Base-by-base conservation (phyloP, 2,329 filamentous ascomycete species). In the Pseudogymnoascus sp. region DNA sequence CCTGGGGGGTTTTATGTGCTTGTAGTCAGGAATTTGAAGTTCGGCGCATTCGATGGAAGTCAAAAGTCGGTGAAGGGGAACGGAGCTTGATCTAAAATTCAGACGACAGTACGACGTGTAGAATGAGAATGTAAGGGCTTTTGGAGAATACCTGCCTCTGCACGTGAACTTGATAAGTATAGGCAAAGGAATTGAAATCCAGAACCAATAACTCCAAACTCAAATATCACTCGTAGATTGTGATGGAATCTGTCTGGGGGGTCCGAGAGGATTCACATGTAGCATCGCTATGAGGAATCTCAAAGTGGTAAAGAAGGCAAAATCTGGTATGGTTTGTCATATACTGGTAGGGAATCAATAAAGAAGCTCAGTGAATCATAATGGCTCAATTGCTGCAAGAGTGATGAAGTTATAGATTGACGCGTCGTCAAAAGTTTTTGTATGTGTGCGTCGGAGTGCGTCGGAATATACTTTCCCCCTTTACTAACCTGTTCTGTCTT, bases 391-490 rank as follows among this genome's bases (percentile, higher is more conserved):
- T 15, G 26, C 26, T 30, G 45, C 26, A 52, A 52, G 45, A 52
- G 9, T 30, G 45, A 52, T 52, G 45, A 30, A 52, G 45, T 30
- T 52, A 52, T 2, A 30, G 15, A 18, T 30, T 2, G 45, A 52
- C 45, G 23, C 9, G 26, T 52, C 23, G 45, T 30, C 45, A 28
- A 52, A 52, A 52, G 26, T 52, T 30, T 52, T 52, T 52, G 45
- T 52, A 15, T 52, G 19, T 48, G 41, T 28, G 45, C 26, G 9
- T 52, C 45, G 45, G 45, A 30, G 10, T 30, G 26, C n/a, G 5
- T 30, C 45, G 45, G 45, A 52, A 52, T 30, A 52, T 52, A 52
- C 45, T 52, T 52, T 52, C 45, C 45, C 38, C 23, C 38, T 23
- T 28, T 9, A 52, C 45, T 52, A 52, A 52, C 45, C 45, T 5